Percentiles rank a stretch among this genome's conserved stretches.
phyloP scores from a whole-genome alignment of 306 rosid species.

The Carpinus viminea region DNA sequence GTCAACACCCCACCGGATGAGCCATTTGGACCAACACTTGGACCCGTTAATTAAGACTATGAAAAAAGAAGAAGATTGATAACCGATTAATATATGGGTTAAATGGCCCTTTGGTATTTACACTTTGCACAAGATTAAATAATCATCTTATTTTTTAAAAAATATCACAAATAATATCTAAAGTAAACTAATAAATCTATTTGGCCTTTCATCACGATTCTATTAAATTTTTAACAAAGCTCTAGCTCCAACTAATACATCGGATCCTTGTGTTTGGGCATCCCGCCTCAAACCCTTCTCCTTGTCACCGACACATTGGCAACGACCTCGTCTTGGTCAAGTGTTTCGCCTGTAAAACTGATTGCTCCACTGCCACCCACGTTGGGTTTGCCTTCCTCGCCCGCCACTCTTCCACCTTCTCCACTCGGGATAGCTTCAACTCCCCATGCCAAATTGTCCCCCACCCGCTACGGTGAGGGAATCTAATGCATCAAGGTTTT shows the following conservation, averaged over 20 bases:
- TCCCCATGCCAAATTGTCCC: conserved; percentile 50
- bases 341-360: conserved; percentile 55
- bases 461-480: conserved; percentile 60
- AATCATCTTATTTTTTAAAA: too few relatives aligned
- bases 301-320: conserved; percentile 77
- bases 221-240: not conserved
- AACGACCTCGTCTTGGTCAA: conserved; percentile 76
- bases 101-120: too few relatives aligned
- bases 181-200: too few relatives aligned
- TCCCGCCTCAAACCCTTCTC: conserved; percentile 67
- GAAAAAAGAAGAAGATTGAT: too few relatives aligned
- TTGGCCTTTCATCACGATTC: too few relatives aligned
- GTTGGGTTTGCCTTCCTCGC: conserved; percentile 45
- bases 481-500: conserved; percentile 85
- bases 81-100: too few relatives aligned
- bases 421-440: conserved; percentile 59
- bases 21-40: too few relatives aligned
- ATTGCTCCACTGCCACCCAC: conserved; percentile 36
- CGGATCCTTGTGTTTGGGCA: conserved; percentile 57
- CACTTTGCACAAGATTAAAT: too few relatives aligned
- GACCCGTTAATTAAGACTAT: too few relatives aligned
- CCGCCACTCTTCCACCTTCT: conserved; percentile 72
- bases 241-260: conserved; percentile 78
- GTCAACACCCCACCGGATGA: too few relatives aligned
- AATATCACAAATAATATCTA: too few relatives aligned